Base-by-base conservation (phyloP, 768 basidiomycete genomes). In the Termitomyces heimii region DNA sequence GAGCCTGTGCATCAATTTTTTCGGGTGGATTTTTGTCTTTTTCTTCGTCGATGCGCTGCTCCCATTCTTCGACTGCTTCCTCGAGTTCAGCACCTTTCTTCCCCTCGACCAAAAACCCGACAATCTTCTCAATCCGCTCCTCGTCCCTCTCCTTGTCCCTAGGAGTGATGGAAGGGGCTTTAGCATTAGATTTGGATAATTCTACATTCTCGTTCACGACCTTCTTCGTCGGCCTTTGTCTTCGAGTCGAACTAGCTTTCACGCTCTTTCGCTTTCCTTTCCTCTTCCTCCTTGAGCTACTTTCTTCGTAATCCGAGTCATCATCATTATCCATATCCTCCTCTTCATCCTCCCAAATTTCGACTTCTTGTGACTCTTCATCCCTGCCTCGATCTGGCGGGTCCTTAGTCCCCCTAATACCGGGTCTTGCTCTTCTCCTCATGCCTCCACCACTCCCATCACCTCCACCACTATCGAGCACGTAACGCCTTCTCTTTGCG, bases 71-170 rank as follows among this genome's bases (percentile, higher is more conserved):
- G 49, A 89, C 77, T 9, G 85, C 87, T 2, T 67, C 71, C 64
- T 82, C 83, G 29, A 89, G 77, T 52, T 80, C 84, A 22, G 70
- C 64, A 1, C 88, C 88, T 60, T 74, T 83, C 68, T 85, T 85
- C 6, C 89, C 88, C 58, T 82, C 81, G 0, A 81, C 83, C 22
- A 89, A 74, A n/a, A 89, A 71, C 42, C 81, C 77, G 2, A 84
- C 85, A 39, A 90, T 89, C 73, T 86, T 86, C 31, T 77, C 80
- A 59, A 82, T 82, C 29, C 88, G 75, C 63, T 75, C 78, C 16
- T 18, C 4, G 3, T 45, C 16, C 7, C 6, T 8, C 7, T 29
- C 45, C 28, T 46, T 46, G 45, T 46, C 16, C 28, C 16, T 10
- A 18, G 7, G 3, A 44, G 43, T 24, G 13, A 16, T 6, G 37